These are phyloP conservation scores for Pluteus cervinus DNA, from an alignment of 768 basidiomycete species.

Conservation along the genomic window DNA sequence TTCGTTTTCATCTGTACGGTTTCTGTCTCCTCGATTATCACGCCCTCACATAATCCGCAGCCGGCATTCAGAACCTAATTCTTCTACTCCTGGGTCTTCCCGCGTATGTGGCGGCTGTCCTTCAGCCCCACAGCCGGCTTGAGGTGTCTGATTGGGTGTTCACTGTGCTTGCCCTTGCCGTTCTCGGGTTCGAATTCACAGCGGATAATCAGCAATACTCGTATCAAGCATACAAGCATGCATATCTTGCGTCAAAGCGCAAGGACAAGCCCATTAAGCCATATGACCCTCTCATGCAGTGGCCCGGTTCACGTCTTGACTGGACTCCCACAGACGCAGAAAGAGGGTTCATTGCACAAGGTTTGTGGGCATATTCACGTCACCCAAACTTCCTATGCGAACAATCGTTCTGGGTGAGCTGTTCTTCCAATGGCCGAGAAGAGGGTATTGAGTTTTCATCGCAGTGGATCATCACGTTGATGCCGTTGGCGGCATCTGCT, in stretches of 20 bases:
- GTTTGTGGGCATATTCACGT: conserved; percentile 81
- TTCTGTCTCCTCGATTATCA: too few relatives aligned
- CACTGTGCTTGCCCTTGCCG: conserved; percentile 46
- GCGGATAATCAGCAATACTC: conserved; percentile 92
- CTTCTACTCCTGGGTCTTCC: conserved; percentile 69
- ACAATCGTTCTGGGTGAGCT: conserved; percentile 76
- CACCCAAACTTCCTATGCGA: conserved; percentile 95
- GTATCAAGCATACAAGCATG: conserved; percentile 75
- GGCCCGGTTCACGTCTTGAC: conserved; percentile 58
- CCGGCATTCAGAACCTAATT: conserved; percentile 74
- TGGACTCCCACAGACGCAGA: conserved; percentile 65
- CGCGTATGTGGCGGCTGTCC: conserved; percentile 44
- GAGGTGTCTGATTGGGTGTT: conserved; percentile 58
- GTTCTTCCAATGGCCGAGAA: too few relatives aligned
- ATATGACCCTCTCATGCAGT: conserved; percentile 44
- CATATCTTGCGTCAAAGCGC: conserved; percentile 25
- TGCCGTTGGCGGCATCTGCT: conserved; percentile 49
- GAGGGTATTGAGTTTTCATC: too few relatives aligned
- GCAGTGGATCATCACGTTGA: conserved; percentile 63
- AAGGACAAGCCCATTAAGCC: conserved; percentile 24
- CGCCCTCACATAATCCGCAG: too few relatives aligned
- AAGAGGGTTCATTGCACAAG: conserved; percentile 80
- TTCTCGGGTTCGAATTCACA: conserved; percentile 68
- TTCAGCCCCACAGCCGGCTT: conserved; percentile 49
- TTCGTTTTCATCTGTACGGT: conserved; percentile 73